Evolutionary conservation across 169 alveolate genomes (phyloP), one percentile per base, ranked within the genome.

Genomic region (Babesia gibsoni): DNA sequence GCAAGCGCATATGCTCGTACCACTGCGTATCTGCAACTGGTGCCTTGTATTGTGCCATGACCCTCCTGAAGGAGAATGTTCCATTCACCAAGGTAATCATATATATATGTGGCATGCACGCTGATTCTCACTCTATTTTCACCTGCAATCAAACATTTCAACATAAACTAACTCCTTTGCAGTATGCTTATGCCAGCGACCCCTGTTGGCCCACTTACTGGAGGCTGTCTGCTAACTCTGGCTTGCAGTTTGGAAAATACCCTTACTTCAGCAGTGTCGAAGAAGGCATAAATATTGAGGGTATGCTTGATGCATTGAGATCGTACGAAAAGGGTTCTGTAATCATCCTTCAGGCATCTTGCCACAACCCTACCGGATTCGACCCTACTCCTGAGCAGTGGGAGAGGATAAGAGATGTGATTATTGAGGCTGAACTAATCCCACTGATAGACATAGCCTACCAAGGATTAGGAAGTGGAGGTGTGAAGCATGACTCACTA

Each of bases 281-380:
- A 18, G 18, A 53, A 20, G 63, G 67, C 14, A 36, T 79, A 16
- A 83, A 79, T 39, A 23, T 79, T 29, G 83, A 79, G n/a, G 77
- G 57, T n/a, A 49, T 79, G 43, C 20, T 57, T 1, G 23, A 12
- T 4, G 66, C 52, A 4, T 45, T 58, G 29, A 29, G 35, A 22
- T 30, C 82, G 8, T 53, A 53, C 58, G 41, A 57, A 14, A 36
- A 39, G 33, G 77, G 77, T 6, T 63, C 66, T 48, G 42, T 79
- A 2, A 53, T 79, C 33, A 52, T 79, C 30, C 49, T 79, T 4
- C 88, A 79, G 56, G 70, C 52, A 9, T 54, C 54, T 66, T 66
- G 77, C 56, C 86, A 77, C 43, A 77, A 77, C 52, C 86, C 86
- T 27, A 63, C 80, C 35, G 88, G 88, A 6, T 68, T 79, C 41